A percentile compares a stretch with the other conserved stretches of the same genome.
Conservation (phyloP, 1,284 basidiomycete species). For the Retiboletus flavoniger region DNA sequence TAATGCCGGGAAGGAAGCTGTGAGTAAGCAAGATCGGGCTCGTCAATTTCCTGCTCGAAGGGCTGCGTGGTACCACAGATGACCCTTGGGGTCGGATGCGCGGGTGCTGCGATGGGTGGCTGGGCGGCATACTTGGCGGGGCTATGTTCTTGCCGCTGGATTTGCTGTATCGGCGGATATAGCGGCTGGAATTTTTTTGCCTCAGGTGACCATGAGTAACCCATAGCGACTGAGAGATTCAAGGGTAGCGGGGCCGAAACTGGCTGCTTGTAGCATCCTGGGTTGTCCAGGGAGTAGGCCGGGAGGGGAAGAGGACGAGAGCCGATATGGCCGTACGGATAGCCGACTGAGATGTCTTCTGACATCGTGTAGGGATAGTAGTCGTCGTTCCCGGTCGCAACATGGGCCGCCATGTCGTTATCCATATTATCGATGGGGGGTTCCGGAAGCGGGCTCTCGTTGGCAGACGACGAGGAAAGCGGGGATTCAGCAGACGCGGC, state of each 20-base stretch:
- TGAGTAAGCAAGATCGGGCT: constrained; percentile 29
- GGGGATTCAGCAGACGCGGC: constrained; percentile 34
- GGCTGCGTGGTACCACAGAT: constrained; percentile 19
- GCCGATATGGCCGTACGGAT: constrained; percentile 27
- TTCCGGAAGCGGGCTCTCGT: constrained; percentile 36
- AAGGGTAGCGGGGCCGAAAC: constrained; percentile 34
- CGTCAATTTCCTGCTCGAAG: constrained; percentile 30
- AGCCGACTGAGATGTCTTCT: constrained; percentile 27
- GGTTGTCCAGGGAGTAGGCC: constrained; percentile 21
- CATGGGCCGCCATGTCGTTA: constrained; percentile 26
- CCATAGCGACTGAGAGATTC: constrained; percentile 35
- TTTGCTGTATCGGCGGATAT: constrained; percentile 36
- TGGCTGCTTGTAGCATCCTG: constrained; percentile 36
- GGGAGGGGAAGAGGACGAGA: constrained; percentile 27
- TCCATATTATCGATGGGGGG: constrained; percentile 36
- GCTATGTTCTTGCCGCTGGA: constrained; percentile 28
- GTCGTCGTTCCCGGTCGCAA: constrained; percentile 30
- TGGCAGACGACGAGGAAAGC: constrained; percentile 33
- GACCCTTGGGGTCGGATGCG: constrained; percentile 15
- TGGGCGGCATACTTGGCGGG: constrained; percentile 20
- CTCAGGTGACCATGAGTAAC: constrained; percentile 34
- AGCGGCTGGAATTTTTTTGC: constrained; percentile 38
- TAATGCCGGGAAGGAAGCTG: constrained; percentile 27
- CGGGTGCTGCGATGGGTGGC: constrained; percentile 14
- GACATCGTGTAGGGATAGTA: constrained; percentile 29